Evolutionary conservation across 176 grass and related monocot species (phyloP), one percentile per base, ranked within the genome.

Genomic region (Oryza officinalis): DNA sequence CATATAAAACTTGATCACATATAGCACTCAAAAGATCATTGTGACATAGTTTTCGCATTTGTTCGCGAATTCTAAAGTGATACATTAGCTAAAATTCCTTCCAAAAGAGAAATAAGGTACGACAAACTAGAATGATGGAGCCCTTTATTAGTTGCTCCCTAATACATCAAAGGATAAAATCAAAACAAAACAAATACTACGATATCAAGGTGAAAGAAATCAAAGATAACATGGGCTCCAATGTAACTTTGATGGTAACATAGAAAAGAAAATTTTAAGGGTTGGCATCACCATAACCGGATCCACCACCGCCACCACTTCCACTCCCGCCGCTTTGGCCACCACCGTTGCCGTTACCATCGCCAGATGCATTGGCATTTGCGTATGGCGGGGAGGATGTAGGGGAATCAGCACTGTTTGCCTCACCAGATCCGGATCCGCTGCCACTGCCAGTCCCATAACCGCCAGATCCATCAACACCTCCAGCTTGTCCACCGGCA

Each of bases 131-230:
- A 57, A 10, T 50, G 30, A 69, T 69, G 66, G 2, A 37, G 67
- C 67, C 67, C 67, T 71, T 71, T 71, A 71, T 71, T 71, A 41
- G 12, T 71, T 71, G 37, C 22, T 71, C 69, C 57, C 20, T 71
- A 71, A 41, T 44, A 71, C 38, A 71, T 41, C 10, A 45, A 22
- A 71, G 4, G 37, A 14, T 71, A 71, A 10, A 71, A 45, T 0
- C 38, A 44, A 71, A 71, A 44, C 38, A 7, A 0, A 71, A 71
- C n/a, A 44, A 71, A 71, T 7, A 13, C 1, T 1, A 41, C 4
- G 9, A 44, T 10, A 25, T 23, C 4, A 25, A 45, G 40, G n/a
- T 26, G 10, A 41, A 45, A 26, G 13, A 41, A 71, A 41, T 14
- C 7, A 45, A 41, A 27, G n/a, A 71, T 26, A 27, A n/a, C 4